Conservation (phyloP, 805 yeast genomes). For the Starmerella geochares region DNA sequence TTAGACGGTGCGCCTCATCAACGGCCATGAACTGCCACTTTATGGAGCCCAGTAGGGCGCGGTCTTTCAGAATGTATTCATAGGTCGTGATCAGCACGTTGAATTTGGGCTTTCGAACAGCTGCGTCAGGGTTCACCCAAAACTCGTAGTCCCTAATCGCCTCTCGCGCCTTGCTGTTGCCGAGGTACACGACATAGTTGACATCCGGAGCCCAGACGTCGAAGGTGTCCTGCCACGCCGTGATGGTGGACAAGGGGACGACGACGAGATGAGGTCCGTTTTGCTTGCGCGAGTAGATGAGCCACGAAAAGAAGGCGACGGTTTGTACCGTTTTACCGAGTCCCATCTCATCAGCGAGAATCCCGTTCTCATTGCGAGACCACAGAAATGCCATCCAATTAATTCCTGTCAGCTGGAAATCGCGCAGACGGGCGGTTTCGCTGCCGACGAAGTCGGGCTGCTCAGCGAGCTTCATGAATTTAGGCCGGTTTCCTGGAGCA, state of each 20-base stretch:
- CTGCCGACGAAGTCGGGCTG: slow-evolving; percentile 92
- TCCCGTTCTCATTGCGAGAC: slow-evolving; percentile 96
- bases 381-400: slow-evolving; percentile 99
- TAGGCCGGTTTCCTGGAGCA: slow-evolving; percentile 60
- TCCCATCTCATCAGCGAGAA: slow-evolving; percentile 98
- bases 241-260: slow-evolving; percentile 90
- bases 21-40: slow-evolving; percentile 96
- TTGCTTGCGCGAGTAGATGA: slow-evolving; percentile 87
- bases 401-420: slow-evolving; percentile 93
- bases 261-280: slow-evolving; percentile 96
- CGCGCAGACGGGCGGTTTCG: slow-evolving; percentile 53
- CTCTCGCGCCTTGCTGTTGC: slow-evolving; percentile 77
- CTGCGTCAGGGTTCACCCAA: slow-evolving; percentile 46
- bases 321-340: slow-evolving; percentile 97
- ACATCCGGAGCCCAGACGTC: slow-evolving; percentile 96
- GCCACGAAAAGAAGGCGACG: slow-evolving; percentile 87
- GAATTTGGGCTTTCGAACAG: slow-evolving; percentile 64
- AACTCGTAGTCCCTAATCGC: slow-evolving; percentile 79
- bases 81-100: slow-evolving; percentile 89
- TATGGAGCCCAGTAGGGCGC: slow-evolving; percentile 64
- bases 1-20: slow-evolving; percentile 95
- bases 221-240: slow-evolving; percentile 99
- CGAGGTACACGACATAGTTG: slow-evolving; percentile 85
- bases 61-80: slow-evolving; percentile 88
- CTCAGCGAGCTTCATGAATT: slow-evolving; percentile 70